Conservation (phyloP, 2,329 filamentous ascomycete species). For the Talaromyces sp. region DNA sequence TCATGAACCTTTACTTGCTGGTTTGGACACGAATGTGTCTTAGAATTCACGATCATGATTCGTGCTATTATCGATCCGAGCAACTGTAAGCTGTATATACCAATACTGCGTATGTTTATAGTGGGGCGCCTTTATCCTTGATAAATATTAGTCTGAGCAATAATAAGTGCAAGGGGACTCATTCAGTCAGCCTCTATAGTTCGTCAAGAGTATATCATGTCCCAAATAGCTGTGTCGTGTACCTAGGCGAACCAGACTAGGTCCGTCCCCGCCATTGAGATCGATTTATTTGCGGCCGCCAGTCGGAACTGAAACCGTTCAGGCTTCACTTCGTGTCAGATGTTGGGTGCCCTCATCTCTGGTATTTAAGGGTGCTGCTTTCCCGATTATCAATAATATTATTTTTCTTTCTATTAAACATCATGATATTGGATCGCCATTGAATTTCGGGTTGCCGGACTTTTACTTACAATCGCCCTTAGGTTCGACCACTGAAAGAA, state of each 20-base stretch:
- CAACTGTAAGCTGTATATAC: neutral
- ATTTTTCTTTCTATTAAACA: neutral
- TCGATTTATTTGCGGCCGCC: neutral
- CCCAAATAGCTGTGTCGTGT: neutral
- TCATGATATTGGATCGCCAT: neutral
- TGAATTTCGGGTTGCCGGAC: neutral
- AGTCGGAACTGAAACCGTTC: slow-evolving; percentile 10
- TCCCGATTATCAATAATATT: neutral
- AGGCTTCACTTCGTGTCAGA: slow-evolving; percentile 10
- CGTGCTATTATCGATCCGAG: neutral
- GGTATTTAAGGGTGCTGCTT: neutral
- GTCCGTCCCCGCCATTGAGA: neutral
- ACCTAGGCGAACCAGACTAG: neutral
- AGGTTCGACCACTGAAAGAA: neutral
- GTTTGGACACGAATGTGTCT: neutral
- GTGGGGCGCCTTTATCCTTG: neutral
- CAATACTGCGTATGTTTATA: too few relatives aligned
- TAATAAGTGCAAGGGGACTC: neutral
- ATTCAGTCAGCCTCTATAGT: neutral
- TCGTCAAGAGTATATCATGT: neutral
- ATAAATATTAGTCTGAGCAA: neutral
- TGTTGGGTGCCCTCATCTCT: neutral
- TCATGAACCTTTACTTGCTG: neutral
- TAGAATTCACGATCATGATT: neutral
- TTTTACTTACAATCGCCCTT: neutral